Conservation (phyloP, 371 early-diverging fungal genomes). For the Mucor ambiguus region DNA sequence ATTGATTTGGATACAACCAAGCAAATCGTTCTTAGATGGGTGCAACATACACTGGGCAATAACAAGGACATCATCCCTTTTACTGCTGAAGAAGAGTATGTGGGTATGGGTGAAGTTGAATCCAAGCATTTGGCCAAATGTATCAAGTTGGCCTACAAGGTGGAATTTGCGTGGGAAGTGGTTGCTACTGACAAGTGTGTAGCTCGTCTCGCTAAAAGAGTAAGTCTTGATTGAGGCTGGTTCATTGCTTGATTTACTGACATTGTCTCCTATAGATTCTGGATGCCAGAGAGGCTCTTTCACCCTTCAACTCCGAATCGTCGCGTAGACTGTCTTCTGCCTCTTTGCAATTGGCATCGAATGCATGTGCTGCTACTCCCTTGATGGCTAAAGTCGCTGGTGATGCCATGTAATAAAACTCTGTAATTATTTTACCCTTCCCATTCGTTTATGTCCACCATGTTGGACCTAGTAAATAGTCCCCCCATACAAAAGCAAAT, state of each 20-base stretch:
- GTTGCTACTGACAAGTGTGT: slow-evolving; percentile 61
- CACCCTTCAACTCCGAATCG: slow-evolving; percentile 30
- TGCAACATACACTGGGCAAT: slow-evolving; percentile 43
- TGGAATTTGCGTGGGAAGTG: slow-evolving; percentile 89
- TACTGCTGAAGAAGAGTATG: slow-evolving; percentile 56
- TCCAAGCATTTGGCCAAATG: slow-evolving; percentile 79
- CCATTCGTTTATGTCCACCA: neutral
- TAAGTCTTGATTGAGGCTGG: slow-evolving; percentile 14
- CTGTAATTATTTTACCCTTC: neutral
- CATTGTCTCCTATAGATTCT: slow-evolving; percentile 21
- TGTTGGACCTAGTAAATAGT: slow-evolving; percentile 2
- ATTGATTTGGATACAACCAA: slow-evolving; percentile 28
- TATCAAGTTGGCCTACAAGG: slow-evolving; percentile 76
- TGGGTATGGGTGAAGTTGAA: slow-evolving; percentile 69
- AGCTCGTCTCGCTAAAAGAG: slow-evolving; percentile 47
- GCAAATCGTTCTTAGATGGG: slow-evolving; percentile 30
- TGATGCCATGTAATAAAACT: slow-evolving; percentile 12
- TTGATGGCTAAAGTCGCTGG: slow-evolving; percentile 10
- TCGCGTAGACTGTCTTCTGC: slow-evolving; percentile 13
- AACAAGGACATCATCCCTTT: slow-evolving; percentile 59
- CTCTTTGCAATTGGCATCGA: slow-evolving; percentile 9
- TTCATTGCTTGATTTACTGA: neutral
- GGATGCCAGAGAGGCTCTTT: slow-evolving; percentile 42
- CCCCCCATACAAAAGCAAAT: neutral
- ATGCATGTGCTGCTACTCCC: slow-evolving; percentile 11